Evolutionary conservation across 2,329 filamentous ascomycete species (phyloP).

Genomic region (Pseudogymnoascus sp.): DNA sequence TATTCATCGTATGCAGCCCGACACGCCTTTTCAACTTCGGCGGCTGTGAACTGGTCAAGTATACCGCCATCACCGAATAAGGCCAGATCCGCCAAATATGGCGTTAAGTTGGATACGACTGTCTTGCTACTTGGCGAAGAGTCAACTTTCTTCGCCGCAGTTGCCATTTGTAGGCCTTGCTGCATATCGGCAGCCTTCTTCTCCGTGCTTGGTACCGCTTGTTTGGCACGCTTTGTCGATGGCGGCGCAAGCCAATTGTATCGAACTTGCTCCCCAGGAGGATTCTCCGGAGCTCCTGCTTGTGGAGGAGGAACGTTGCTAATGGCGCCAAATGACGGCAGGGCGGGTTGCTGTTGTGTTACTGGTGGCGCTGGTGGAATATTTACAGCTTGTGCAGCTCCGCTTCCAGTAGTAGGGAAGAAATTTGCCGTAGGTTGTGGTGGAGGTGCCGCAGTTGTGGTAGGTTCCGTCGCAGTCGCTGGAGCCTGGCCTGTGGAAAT

Average conservation of each 20-base stretch:
- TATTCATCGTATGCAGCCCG: not conserved
- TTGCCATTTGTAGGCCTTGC: not conserved
- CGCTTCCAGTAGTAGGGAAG: not conserved
- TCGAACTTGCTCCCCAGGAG: not conserved
- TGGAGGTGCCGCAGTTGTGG: not conserved
- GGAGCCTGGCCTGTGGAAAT: not conserved
- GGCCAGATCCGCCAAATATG: not conserved
- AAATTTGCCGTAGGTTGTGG: not conserved
- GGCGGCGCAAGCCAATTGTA: constrained; percentile 4
- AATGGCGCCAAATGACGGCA: not conserved
- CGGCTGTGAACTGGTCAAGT: constrained; percentile 27
- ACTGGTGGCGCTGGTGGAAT: not conserved
- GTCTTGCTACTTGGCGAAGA: not conserved
- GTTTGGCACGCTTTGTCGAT: not conserved
- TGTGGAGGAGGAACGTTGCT: not conserved
- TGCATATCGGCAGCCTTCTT: not conserved
- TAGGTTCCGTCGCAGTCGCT: not conserved
- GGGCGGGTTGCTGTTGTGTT: not conserved
- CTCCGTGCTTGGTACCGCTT: not conserved
- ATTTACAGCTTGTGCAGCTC: not conserved
- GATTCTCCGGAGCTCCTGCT: not conserved
- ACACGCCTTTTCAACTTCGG: constrained; percentile 17
- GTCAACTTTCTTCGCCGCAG: not conserved
- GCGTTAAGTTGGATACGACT: not conserved
- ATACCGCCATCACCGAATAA: constrained; percentile 25